Conservation (phyloP, 2,329 filamentous ascomycete species). For the Hirsutella rhossiliensis region DNA sequence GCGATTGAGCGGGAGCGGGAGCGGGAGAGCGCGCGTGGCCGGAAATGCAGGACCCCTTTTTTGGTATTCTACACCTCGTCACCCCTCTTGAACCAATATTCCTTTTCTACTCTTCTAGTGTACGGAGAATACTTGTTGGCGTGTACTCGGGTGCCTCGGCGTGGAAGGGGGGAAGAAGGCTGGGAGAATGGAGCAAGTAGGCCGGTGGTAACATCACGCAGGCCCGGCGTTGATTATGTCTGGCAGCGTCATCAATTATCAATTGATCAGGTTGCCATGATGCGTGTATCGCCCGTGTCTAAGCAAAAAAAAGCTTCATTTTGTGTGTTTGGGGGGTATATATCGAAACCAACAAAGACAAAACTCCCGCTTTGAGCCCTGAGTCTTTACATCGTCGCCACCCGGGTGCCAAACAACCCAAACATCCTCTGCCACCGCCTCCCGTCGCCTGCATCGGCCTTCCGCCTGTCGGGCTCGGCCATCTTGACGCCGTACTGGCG, state of each 20-base stretch:
- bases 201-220: too few relatives aligned
- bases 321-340: background rate
- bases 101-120: too few relatives aligned
- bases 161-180: too few relatives aligned
- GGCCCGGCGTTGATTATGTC: too few relatives aligned
- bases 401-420: constrained; percentile 52
- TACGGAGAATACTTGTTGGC: too few relatives aligned
- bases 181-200: too few relatives aligned
- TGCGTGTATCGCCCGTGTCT: too few relatives aligned
- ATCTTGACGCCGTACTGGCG: constrained; percentile 54
- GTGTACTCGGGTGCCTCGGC: too few relatives aligned
- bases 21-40: too few relatives aligned
- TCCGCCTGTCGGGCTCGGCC: constrained; percentile 23
- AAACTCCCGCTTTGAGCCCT: background rate
- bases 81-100: background rate
- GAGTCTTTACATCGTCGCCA: constrained; percentile 16
- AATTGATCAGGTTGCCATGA: too few relatives aligned
- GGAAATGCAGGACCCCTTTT: too few relatives aligned
- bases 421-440: constrained; percentile 51
- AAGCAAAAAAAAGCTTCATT: constrained; percentile 2
- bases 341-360: background rate
- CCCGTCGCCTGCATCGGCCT: constrained; percentile 31
- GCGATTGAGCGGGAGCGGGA: constrained; percentile 21
- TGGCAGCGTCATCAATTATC: too few relatives aligned
- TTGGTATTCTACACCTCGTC: background rate